Percentiles rank a stretch among this genome's conserved stretches.
These are phyloP conservation scores for Saxispiralis lemnorum DNA, from an alignment of 495 filamentous ascomycete species.

Conservation along the genomic window DNA sequence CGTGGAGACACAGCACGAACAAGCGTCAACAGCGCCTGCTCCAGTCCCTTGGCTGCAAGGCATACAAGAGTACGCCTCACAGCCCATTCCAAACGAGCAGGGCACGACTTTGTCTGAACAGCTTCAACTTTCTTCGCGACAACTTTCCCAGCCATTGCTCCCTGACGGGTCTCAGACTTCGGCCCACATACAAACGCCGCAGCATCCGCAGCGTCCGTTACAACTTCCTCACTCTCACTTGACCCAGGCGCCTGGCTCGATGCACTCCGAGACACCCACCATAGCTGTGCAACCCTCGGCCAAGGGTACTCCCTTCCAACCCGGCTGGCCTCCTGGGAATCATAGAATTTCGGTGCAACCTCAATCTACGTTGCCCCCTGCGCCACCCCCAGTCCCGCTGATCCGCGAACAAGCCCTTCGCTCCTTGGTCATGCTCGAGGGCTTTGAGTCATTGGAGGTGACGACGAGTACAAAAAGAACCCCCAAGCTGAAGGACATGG, in stretches of 20 bases:
- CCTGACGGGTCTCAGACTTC: too few species aligned
- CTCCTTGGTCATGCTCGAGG: constrained; percentile 9
- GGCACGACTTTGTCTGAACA: background rate
- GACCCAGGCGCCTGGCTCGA: background rate
- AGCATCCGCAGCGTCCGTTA: too few species aligned
- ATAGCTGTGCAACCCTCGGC: too few species aligned
- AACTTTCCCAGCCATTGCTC: too few species aligned
- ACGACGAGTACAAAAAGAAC: constrained; percentile 1
- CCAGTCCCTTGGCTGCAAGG: constrained; percentile 4
- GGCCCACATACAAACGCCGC: too few species aligned
- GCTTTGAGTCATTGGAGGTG: constrained; percentile 4
- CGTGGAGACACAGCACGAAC: background rate
- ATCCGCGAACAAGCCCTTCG: constrained; percentile 14
- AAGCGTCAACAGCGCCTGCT: background rate
- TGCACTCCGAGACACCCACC: background rate
- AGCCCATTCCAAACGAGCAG: background rate
- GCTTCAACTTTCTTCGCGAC: background rate
- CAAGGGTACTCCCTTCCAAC: too few species aligned
- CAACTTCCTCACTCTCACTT: background rate
- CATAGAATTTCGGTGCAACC: constrained; percentile 3
- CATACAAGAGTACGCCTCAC: constrained; percentile 6
- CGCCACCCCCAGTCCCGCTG: constrained; percentile 4
- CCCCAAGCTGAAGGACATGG: constrained; percentile 9
- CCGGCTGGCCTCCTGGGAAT: constrained; percentile 8
- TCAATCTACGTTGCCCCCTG: background rate